Evolutionary conservation across 768 basidiomycete species (phyloP), one percentile per base, ranked within the genome.

Genomic region (Tylopilus felleus): DNA sequence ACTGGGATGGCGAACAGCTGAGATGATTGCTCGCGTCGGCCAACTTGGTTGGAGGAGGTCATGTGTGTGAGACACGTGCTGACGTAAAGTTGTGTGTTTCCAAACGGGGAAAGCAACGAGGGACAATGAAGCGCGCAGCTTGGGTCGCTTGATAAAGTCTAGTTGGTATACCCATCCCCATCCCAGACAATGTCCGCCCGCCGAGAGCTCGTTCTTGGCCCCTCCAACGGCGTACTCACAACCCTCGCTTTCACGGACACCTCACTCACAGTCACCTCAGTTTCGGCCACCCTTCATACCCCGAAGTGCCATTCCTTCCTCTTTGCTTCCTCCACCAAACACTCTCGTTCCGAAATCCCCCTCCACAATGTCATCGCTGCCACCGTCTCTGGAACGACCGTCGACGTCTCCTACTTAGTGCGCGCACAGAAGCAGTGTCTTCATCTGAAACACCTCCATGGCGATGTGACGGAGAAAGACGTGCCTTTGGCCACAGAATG

Each of bases 291-390:
- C 22, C 7, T 33, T 6, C 31, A 44, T 51, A 45, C 48, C 52
- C 41, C 35, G 4, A 59, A 14, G 35, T 51, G 36, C 33, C 56
- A 17, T 12, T 45, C 56, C 0, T 60, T 64, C 22, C 13, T 60
- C 50, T 60, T 63, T 27, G 33, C 49, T 42, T 51, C 52, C 0
- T 19, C 46, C 9, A 29, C 36, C 21, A 55, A 27, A 23, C 21
- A 48, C 31, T 17, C 55, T 50, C 56, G 13, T 50, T 67, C 49
- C 1, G 63, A 74, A 38, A 60, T 77, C 47, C 72, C 78, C 39
- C 56, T 78, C 39, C 74, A 75, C 29, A 77, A 86, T 57, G 77
- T 93, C 47, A 65, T 93, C 19, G 75, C 75, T 51, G 83, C 82
- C 1, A 73, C 68, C 29, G 66, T 78, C 27, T 62, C 69, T 9